A percentile compares a stretch with the other conserved stretches of the same genome.
These are phyloP conservation scores for Perkinsela sp. DNA, from an alignment of 208 protist species.

Conservation along the genomic window DNA sequence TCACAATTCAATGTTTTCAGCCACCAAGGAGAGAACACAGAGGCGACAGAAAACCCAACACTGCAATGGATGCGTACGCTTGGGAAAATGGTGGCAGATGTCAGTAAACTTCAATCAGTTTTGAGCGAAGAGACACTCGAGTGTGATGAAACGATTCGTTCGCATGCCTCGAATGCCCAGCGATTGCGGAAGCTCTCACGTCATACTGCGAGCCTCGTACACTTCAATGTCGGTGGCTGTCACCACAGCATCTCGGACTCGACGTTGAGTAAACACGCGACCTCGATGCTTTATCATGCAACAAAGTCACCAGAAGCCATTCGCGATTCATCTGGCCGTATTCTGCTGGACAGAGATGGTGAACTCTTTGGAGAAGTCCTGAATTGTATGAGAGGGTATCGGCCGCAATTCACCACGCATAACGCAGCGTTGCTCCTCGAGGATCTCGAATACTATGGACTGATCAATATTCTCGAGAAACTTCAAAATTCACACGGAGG, in stretches of 20 bases:
- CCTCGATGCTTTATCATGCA: not conserved
- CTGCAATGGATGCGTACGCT: too few species aligned
- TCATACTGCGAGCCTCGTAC: not conserved
- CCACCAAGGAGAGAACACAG: too few species aligned
- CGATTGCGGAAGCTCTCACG: too few species aligned
- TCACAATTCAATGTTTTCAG: too few species aligned
- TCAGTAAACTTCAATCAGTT: too few species aligned
- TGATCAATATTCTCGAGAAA: constrained; percentile 15
- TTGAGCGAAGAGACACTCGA: too few species aligned
- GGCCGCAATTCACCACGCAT: constrained; percentile 18
- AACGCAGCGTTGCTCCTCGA: constrained; percentile 11
- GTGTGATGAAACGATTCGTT: too few species aligned
- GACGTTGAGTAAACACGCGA: not conserved
- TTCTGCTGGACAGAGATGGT: constrained; percentile 1
- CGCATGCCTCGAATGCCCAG: too few species aligned
- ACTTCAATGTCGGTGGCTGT: not conserved
- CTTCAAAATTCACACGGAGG: constrained; percentile 8
- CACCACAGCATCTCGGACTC: not conserved
- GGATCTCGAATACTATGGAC: constrained; percentile 23
- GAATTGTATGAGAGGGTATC: constrained; percentile 8
- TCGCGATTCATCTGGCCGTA: not conserved
- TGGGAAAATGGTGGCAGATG: too few species aligned
- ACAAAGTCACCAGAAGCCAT: not conserved
- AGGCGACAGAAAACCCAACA: too few species aligned
- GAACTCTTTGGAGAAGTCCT: not conserved